Evolutionary conservation across 495 filamentous ascomycete species (phyloP), one percentile per base, ranked within the genome.

Genomic region (Penicillium herquei): DNA sequence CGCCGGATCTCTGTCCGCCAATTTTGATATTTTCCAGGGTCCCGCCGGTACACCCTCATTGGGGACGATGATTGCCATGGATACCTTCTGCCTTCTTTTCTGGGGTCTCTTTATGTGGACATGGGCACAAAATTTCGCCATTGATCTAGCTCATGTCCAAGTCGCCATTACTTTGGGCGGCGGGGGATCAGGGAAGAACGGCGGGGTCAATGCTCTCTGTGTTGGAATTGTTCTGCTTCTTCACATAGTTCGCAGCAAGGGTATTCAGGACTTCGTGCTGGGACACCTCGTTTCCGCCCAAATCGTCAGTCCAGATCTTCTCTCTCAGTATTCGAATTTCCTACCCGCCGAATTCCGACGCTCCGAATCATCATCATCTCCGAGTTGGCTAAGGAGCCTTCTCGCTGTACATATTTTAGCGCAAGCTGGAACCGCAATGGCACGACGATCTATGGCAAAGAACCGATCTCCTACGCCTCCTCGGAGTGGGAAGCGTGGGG

Each of bases 131-230:
- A 88, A 89, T 64, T 87, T 96, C 63, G 87, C 91, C 34, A 78
- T 98, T 66, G 94, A 98, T 64, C 78, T 98, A n/a, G 91, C 94
- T 39, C 92, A 98, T 70, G 91, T 92, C 39, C 91, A 98, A 62
- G 96, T 98, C 57, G 93, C 94, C 43, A 84, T 96, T 42, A 94
- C 92, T 1, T 77, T 98, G 16, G 94, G 94, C 51, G 94, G 94
- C 41, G 91, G 91, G 47, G 88, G 84, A 32, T 78, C 88, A 7
- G 87, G 83, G 48, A 90, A 88, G 57, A 89, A 85, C 55, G 84
- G 87, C 45, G 87, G 91, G 53, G 83, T 87, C 52, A 78, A 77
- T 55, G 76, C 89, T 40, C 78, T 94, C 35, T 96, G 90, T 68
- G 84, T 94, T 56, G 81, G 83, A 52, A 88, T 96, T 66, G 89